Evolutionary conservation across 768 basidiomycete genomes (phyloP), one percentile per base, ranked within the genome.

Genomic region (Boletus speciosus): DNA sequence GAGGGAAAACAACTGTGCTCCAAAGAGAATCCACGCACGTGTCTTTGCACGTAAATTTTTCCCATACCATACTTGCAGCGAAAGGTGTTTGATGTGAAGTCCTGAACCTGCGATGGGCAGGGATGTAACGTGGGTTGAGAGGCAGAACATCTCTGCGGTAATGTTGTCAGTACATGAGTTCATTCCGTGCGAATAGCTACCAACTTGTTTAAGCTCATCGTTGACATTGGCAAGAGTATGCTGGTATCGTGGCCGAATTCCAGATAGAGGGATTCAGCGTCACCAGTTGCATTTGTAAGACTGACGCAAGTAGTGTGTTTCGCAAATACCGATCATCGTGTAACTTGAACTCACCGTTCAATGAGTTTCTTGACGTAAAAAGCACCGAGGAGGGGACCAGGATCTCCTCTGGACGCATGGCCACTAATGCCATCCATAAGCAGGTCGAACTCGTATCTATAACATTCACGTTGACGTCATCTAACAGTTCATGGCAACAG

Each of bases 201-300:
- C 46, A 36, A 74, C 73, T 70, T 70, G 53, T 71, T 74, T 19
- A 75, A 64, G 0, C 68, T 68, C 56, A 76, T 68, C 1, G 72
- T 72, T 23, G 76, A 71, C 32, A 75, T 54, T 6, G 71, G 70
- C 25, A 73, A 41, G 57, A 76, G 69, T 52, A 78, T 68, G 36
- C 71, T 75, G 7, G 69, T 73, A 49, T 76, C 73, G 55, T 76
- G 74, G 5, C 74, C 75, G 55, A 76, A 77, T 61, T 78, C 73
- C 25, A 78, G 64, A 61, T 73, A 75, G 21, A 74, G 60, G 38
- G 64, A 45, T 48, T 66, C 49, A 14, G 71, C 67, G 45, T 71
- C 65, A 34, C 66, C 71, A 25, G 69, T 71, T 21, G 60, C 54
- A 62, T 75, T 74, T 29, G 68, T 66, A 44, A 76, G 67, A 39